Evolutionary conservation across 768 basidiomycete species (phyloP).

Genomic region (Leucocoprinus leucothites): DNA sequence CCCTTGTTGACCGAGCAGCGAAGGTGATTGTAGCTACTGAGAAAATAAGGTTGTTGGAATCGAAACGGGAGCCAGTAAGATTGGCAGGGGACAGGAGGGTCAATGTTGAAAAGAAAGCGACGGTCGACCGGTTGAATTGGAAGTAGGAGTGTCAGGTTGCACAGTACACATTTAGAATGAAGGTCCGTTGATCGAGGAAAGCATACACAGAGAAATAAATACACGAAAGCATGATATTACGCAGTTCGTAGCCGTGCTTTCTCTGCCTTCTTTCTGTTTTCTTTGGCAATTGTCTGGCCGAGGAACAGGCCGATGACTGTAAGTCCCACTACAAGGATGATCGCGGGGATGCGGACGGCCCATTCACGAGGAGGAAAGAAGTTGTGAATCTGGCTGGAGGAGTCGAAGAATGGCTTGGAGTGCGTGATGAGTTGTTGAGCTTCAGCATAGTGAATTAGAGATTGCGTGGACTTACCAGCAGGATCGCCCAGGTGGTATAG

Average conservation of each 20-base stretch:
- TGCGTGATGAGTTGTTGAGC: slow-evolving; percentile 14
- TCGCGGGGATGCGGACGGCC: slow-evolving; percentile 85
- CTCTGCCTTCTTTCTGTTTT: slow-evolving; percentile 65
- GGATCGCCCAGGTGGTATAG: slow-evolving; percentile 89
- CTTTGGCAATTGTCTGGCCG: slow-evolving; percentile 71
- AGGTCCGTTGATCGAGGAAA: slow-evolving; percentile 1
- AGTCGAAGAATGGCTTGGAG: slow-evolving; percentile 78
- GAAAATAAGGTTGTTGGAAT: slow-evolving; percentile 56
- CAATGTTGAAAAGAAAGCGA: slow-evolving; percentile 13
- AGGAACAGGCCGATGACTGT: slow-evolving; percentile 79
- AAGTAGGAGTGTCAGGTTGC: slow-evolving; percentile 3
- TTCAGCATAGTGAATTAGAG: not conserved
- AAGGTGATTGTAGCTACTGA: slow-evolving; percentile 69
- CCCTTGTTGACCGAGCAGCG: slow-evolving; percentile 53
- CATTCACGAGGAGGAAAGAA: slow-evolving; percentile 91
- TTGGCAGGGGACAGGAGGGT: slow-evolving; percentile 1
- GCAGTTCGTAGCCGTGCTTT: slow-evolving; percentile 63
- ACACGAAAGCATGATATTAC: slow-evolving; percentile 25
- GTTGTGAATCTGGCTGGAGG: slow-evolving; percentile 65
- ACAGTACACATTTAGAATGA: slow-evolving; percentile 7
- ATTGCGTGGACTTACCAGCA: slow-evolving; percentile 56
- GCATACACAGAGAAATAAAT: slow-evolving; percentile 2
- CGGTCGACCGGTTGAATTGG: slow-evolving; percentile 3
- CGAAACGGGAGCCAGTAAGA: slow-evolving; percentile 22
- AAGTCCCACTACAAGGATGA: slow-evolving; percentile 78